These are phyloP conservation scores for Isoetes engelmannii DNA, from an alignment of 83 land plant genomes.

Conservation along the genomic window DNA sequence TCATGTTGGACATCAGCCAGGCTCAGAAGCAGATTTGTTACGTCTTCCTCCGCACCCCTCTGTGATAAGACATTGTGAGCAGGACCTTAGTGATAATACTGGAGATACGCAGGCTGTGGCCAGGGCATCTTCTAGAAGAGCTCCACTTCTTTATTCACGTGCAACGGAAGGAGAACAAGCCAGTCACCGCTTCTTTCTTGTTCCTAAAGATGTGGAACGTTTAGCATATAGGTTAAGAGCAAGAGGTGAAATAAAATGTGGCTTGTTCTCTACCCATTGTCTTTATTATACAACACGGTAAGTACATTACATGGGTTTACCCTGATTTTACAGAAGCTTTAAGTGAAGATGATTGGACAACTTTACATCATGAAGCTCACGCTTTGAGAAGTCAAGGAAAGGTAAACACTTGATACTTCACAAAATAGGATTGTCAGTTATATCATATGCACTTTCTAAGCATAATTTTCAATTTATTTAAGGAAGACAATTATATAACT, in stretches of 20 bases:
- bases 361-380: conserved; percentile 6
- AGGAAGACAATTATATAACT: background rate
- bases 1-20: conserved; percentile 14
- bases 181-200: conserved; percentile 8
- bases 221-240: conserved; percentile 6
- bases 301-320: background rate
- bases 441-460: background rate
- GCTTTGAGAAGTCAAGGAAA: conserved; percentile 9
- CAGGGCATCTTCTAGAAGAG: conserved; percentile 3
- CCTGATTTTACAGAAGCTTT: background rate
- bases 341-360: conserved; percentile 12
- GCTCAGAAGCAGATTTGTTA: conserved; percentile 2
- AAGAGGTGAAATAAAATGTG: conserved; percentile 1
- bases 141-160: conserved; percentile 5
- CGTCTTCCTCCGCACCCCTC: conserved; percentile 11
- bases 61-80: conserved; percentile 8
- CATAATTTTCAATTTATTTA: background rate
- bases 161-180: conserved; percentile 12
- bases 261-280: background rate
- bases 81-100: background rate
- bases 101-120: conserved; percentile 1
- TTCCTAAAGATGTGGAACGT: conserved; percentile 13
- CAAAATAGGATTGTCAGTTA: background rate
- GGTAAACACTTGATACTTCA: background rate
- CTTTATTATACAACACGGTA: background rate